Evolutionary conservation across 768 basidiomycete species (phyloP).

Genomic region (Amanita phalloides): DNA sequence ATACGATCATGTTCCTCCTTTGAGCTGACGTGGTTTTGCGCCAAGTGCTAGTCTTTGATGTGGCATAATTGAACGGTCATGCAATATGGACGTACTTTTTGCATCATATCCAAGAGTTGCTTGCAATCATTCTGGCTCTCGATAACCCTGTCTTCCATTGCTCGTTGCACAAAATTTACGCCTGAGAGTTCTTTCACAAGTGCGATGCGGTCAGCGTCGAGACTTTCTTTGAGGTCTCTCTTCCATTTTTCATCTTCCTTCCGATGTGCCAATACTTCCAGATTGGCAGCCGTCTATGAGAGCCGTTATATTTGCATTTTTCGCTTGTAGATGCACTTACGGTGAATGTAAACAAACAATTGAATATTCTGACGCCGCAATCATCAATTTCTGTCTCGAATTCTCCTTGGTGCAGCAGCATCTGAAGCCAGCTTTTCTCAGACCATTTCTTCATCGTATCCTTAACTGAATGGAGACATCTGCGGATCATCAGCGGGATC

Average conservation of each 20-base stretch:
- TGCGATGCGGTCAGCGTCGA: neutral
- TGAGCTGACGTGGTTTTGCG: slow-evolving; percentile 19
- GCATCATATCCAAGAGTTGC: slow-evolving; percentile 38
- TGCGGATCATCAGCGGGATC: slow-evolving; percentile 3
- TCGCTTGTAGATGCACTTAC: slow-evolving; percentile 15
- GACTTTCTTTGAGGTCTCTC: neutral
- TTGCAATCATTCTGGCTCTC: slow-evolving; percentile 22
- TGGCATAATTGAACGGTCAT: neutral
- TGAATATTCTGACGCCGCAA: slow-evolving; percentile 33
- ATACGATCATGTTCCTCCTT: slow-evolving; percentile 31
- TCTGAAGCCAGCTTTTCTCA: slow-evolving; percentile 24
- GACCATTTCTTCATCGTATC: slow-evolving; percentile 34
- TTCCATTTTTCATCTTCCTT: slow-evolving; percentile 2
- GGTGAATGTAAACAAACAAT: slow-evolving; percentile 37
- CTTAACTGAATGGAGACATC: slow-evolving; percentile 20
- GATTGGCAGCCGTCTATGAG: slow-evolving; percentile 21
- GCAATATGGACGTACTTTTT: slow-evolving; percentile 22
- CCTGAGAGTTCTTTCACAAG: slow-evolving; percentile 27
- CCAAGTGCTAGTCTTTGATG: slow-evolving; percentile 18
- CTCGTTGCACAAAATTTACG: slow-evolving; percentile 30
- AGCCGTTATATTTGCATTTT: neutral
- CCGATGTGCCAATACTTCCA: neutral
- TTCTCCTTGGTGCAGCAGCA: slow-evolving; percentile 34
- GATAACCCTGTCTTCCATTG: slow-evolving; percentile 21
- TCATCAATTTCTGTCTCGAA: slow-evolving; percentile 31